Percentiles rank a stretch among this genome's conserved stretches.
These are phyloP conservation scores for Pseudomassariella vexata DNA, from an alignment of 2,329 filamentous ascomycete genomes.

Conservation along the genomic window DNA sequence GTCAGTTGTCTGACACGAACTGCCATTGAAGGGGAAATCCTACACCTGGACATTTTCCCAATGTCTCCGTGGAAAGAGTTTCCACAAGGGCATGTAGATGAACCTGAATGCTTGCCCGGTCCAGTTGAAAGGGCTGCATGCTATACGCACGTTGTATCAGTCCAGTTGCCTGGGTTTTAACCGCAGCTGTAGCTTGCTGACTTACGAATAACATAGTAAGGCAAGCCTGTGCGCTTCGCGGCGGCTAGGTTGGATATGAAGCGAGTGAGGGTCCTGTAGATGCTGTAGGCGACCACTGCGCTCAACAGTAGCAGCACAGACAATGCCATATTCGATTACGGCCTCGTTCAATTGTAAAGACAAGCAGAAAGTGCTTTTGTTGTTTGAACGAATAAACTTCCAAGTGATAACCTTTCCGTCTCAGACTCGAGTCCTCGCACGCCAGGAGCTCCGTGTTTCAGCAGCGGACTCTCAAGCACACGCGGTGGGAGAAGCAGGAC, in stretches of 20 bases:
- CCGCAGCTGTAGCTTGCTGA: too few species aligned
- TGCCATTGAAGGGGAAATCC: conserved; percentile 18
- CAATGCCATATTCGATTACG: conserved; percentile 28
- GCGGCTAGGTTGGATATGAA: conserved; percentile 39
- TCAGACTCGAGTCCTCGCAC: too few species aligned
- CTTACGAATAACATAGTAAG: conserved; percentile 49
- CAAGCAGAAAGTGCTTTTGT: too few species aligned
- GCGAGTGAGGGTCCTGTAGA: conserved; percentile 25
- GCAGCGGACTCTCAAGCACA: too few species aligned
- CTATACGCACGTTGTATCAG: conserved; percentile 25
- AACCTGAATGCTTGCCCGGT: conserved; percentile 50
- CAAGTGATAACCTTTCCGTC: too few species aligned
- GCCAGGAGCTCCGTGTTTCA: too few species aligned
- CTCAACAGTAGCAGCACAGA: conserved; percentile 27
- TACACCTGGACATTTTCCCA: conserved; percentile 58
- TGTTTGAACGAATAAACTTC: too few species aligned
- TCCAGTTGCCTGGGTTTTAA: too few species aligned
- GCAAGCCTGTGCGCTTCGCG: conserved; percentile 45
- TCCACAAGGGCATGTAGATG: conserved; percentile 51
- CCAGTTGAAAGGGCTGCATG: conserved; percentile 41
- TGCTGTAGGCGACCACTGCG: conserved; percentile 26
- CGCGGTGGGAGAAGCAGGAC: too few species aligned
- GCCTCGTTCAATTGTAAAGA: too few species aligned
- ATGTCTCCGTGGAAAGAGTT: conserved; percentile 45
- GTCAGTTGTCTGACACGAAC: conserved; percentile 1